These are phyloP conservation scores for Lunularia cruciata DNA, from an alignment of 225 moss, liverwort and hornwort species.

Conservation along the genomic window DNA sequence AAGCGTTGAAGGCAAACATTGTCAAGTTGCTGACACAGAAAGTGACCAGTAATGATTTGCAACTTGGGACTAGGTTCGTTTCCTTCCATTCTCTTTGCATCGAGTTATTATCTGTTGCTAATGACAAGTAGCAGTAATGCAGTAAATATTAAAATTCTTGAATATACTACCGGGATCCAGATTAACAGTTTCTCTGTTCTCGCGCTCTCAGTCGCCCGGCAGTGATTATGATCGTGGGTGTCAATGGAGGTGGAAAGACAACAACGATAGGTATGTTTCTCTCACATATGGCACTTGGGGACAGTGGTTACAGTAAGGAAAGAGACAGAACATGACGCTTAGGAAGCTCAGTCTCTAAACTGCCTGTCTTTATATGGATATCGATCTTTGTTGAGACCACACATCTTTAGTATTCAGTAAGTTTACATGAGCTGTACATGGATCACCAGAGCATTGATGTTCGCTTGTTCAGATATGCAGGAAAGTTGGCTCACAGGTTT, in stretches of 20 bases:
- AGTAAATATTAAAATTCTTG: too few relatives aligned
- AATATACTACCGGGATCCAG: too few relatives aligned
- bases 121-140: too few relatives aligned
- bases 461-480: constrained; percentile 51
- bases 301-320: too few relatives aligned
- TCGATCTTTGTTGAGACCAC: too few relatives aligned
- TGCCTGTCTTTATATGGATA: too few relatives aligned
- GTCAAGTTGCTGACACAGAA: constrained; percentile 73
- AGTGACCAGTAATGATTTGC: constrained; percentile 70
- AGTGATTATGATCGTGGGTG: constrained; percentile 87
- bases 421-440: neutral
- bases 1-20: constrained; percentile 72
- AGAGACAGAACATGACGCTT: too few relatives aligned
- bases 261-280: constrained; percentile 77
- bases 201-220: constrained; percentile 65
- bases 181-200: too few relatives aligned
- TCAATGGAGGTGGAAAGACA: constrained; percentile 98
- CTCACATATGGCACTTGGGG: too few relatives aligned
- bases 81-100: neutral
- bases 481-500: constrained; percentile 92
- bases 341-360: too few relatives aligned
- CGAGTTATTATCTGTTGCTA: too few relatives aligned
- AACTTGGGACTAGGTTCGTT: constrained; percentile 69
- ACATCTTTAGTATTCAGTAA: too few relatives aligned
- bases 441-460: constrained; percentile 26